Percentiles rank a stretch among this genome's conserved stretches.
phyloP scores from a whole-genome alignment of 257 asterid genomes.

The Craterostigma plantagineum region DNA sequence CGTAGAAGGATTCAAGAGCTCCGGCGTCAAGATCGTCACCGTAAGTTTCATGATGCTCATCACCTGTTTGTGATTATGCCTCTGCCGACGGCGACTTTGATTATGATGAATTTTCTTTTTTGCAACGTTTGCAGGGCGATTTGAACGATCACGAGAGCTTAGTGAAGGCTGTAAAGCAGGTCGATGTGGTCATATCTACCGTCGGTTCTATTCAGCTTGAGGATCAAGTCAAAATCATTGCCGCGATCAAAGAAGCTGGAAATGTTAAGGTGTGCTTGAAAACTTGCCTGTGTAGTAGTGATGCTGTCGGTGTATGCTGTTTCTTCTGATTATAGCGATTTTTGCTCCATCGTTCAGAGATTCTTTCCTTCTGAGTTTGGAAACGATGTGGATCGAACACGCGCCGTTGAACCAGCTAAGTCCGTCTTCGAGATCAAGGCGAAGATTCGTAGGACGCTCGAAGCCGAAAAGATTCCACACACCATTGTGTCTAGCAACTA shows the following conservation, averaged over 20 bases:
- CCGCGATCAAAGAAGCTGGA: constrained; percentile 64
- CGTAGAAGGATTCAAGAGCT: constrained; percentile 30
- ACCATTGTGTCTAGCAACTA: constrained; percentile 19
- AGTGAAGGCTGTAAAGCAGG: constrained; percentile 49
- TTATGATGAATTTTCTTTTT: background rate
- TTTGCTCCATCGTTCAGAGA: constrained; percentile 14
- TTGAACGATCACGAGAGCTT: constrained; percentile 37
- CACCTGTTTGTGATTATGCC: background rate
- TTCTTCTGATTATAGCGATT: no score
- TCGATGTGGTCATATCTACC: constrained; percentile 54
- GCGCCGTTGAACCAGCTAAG: constrained; percentile 44
- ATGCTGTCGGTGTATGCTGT: background rate
- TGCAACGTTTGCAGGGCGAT: constrained; percentile 26
- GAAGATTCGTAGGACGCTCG: constrained; percentile 29
- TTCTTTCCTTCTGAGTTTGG: constrained; percentile 67
- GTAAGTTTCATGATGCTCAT: constrained; percentile 13
- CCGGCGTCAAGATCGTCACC: constrained; percentile 32
- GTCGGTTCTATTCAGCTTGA: constrained; percentile 30
- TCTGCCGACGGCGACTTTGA: background rate
- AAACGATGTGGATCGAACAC: constrained; percentile 28
- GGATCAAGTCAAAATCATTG: constrained; percentile 45
- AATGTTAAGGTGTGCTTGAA: constrained; percentile 34
- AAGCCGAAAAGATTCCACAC: constrained; percentile 41
- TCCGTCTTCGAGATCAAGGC: constrained; percentile 19
- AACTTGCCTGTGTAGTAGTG: background rate